These are phyloP conservation scores for Diaporthe citrichinensis DNA, from an alignment of 2,329 filamentous ascomycete species.

Conservation along the genomic window DNA sequence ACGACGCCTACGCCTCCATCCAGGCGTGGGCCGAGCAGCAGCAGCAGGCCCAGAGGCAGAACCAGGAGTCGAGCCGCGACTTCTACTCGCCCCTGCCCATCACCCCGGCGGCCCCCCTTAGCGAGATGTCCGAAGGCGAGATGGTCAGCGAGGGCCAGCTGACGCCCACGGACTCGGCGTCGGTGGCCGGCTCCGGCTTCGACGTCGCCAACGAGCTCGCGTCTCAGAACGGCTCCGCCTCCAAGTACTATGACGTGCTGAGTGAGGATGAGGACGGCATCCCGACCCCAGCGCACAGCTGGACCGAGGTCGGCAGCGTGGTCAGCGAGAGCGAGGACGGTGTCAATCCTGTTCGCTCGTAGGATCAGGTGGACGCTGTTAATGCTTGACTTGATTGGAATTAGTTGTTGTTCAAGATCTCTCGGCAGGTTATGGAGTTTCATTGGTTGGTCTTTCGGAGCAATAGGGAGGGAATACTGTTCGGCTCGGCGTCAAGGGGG, in stretches of 20 bases:
- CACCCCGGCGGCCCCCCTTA: conserved; percentile 63
- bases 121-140: conserved; percentile 60
- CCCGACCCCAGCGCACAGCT: conserved; percentile 69
- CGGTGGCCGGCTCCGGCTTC: conserved; percentile 66
- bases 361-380: conserved; percentile 21
- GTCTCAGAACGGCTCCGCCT: conserved; percentile 56
- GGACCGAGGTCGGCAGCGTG: conserved; percentile 76
- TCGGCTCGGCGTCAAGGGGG: conserved; percentile 36
- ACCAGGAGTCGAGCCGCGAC: conserved; percentile 53
- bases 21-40: conserved; percentile 75
- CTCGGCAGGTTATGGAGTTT: conserved; percentile 11
- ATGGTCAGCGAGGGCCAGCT: conserved; percentile 65
- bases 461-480: conserved; percentile 7
- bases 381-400: conserved; percentile 10
- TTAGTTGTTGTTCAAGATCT: not conserved
- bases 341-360: conserved; percentile 50
- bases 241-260: conserved; percentile 66
- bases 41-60: conserved; percentile 35
- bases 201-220: conserved; percentile 60
- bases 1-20: conserved; percentile 71
- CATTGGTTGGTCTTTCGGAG: not conserved
- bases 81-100: conserved; percentile 74
- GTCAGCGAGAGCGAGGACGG: conserved; percentile 69
- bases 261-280: conserved; percentile 71
- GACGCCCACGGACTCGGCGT: conserved; percentile 72